A percentile compares a stretch with the other conserved stretches of the same genome.
Conservation (phyloP, 2,329 filamentous ascomycete genomes). For the Scedosporium minutisporum region DNA sequence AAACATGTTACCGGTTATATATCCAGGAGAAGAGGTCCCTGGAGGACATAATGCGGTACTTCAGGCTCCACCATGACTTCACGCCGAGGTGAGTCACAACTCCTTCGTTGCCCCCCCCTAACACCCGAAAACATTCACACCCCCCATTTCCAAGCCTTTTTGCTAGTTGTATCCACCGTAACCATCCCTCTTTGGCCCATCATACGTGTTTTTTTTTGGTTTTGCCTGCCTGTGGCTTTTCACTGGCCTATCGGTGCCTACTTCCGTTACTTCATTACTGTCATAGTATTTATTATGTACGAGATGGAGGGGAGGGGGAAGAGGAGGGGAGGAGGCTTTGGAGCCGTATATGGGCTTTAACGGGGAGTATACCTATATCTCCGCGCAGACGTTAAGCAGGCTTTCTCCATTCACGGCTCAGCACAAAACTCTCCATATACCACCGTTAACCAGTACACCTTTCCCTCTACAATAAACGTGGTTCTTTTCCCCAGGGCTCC, state of each 20-base stretch:
- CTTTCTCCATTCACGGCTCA: neutral
- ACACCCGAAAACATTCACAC: neutral
- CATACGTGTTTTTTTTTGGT: neutral
- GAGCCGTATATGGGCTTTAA: neutral
- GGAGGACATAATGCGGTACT: slow-evolving; percentile 65
- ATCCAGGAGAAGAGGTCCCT: slow-evolving; percentile 65
- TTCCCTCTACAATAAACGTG: neutral
- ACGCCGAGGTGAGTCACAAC: slow-evolving; percentile 51
- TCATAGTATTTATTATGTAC: neutral
- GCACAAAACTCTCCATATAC: neutral
- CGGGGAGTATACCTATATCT: neutral
- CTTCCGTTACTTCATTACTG: neutral
- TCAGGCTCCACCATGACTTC: slow-evolving; percentile 56
- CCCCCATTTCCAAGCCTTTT: neutral
- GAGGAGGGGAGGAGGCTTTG: neutral
- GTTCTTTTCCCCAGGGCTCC: neutral
- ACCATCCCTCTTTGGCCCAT: neutral
- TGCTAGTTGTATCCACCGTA: slow-evolving; percentile 1
- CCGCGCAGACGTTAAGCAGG: neutral
- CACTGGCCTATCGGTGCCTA: neutral
- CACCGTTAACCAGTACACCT: neutral
- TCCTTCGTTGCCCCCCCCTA: slow-evolving; percentile 5
- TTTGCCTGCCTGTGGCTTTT: neutral
- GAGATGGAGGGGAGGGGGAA: neutral
- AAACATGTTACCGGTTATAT: slow-evolving; percentile 51